Evolutionary conservation across 768 basidiomycete genomes (phyloP), one percentile per base, ranked within the genome.

Genomic region (Suillus variegatus): DNA sequence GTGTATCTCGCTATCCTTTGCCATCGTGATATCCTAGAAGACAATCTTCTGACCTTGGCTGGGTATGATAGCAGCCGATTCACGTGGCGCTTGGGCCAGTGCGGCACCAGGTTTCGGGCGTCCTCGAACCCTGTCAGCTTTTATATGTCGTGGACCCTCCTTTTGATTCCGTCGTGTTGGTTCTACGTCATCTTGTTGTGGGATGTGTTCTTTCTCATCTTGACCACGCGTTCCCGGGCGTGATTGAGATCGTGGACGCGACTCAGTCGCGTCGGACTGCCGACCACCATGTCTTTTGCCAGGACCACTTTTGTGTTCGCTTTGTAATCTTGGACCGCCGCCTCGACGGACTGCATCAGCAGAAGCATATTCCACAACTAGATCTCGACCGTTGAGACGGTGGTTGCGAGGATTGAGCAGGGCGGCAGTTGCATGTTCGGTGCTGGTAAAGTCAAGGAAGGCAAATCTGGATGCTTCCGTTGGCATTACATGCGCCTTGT

Each of bases 351-450:
- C 93, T 8, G 94, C 95, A 16, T 95, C 94, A 9, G 90, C 83
- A 46, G 91, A 89, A n/a, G 94, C 95, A 68, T 90, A 96, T 77
- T 96, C 92, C 38, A 98, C 87, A 5, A 91, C 88, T 61, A 99
- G 86, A 60, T 90, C 87, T 58, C 96, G 85, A 9, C 94, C 94
- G 75, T 93, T 85, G 60, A 97, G 82, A 52, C 83, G 85, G 76
- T 95, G 92, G 75, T 97, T 97, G 72, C 88, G 87, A 61, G 89
- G 85, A 71, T 97, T 93, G 69, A 89, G 84, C 52, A 99, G 86
- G 1, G 88, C 91, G 13, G 85, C 81, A 0, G 94, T 97, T 13
- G 97, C 95, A 65, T 91, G 84, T 65, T 93, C 89, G 3, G 83
- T 83, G 25, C 84, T 85, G 60, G 86, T 84, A 75, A 99, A 99